A percentile compares a stretch with the other conserved stretches of the same genome.
These are phyloP conservation scores for Viola pubescens DNA, from an alignment of 441 rosid species.

Conservation along the genomic window DNA sequence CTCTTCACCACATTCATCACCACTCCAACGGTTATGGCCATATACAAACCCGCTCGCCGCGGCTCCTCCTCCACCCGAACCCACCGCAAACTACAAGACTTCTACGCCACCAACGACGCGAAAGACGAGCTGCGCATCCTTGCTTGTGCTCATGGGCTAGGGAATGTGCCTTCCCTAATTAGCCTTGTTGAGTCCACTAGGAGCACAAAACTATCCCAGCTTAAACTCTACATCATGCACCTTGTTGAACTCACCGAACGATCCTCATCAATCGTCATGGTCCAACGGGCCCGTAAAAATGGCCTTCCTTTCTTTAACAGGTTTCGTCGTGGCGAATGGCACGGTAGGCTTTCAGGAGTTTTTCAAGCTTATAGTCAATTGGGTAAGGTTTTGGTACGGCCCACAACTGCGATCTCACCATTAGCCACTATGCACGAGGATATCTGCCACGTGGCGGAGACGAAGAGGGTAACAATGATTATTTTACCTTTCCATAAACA, in stretches of 20 bases:
- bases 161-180: slow-evolving; percentile 28
- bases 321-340: slow-evolving; percentile 14
- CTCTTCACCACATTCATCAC: slow-evolving; percentile 42
- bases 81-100: slow-evolving; percentile 5
- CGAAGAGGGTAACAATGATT: slow-evolving; percentile 31
- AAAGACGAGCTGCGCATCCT: slow-evolving; percentile 29
- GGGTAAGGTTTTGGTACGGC: slow-evolving; percentile 21
- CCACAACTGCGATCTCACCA: slow-evolving; percentile 31
- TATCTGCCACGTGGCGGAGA: slow-evolving; percentile 35
- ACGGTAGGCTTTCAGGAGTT: slow-evolving; percentile 21
- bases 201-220: slow-evolving; percentile 13
- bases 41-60: slow-evolving; percentile 29
- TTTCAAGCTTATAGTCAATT: slow-evolving; percentile 26
- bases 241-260: slow-evolving; percentile 34
- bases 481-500: slow-evolving; percentile 35
- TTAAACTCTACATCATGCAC: slow-evolving; percentile 31
- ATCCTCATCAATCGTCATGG: slow-evolving; percentile 41
- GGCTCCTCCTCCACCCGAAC: not conserved
- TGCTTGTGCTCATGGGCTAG: slow-evolving; percentile 30
- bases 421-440: slow-evolving; percentile 43
- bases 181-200: slow-evolving; percentile 25
- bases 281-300: slow-evolving; percentile 33
- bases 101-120: not conserved
- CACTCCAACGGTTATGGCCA: slow-evolving; percentile 35
- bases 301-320: slow-evolving; percentile 32